phyloP scores from a whole-genome alignment of 768 basidiomycete species.

The Lentinula lateritia region DNA sequence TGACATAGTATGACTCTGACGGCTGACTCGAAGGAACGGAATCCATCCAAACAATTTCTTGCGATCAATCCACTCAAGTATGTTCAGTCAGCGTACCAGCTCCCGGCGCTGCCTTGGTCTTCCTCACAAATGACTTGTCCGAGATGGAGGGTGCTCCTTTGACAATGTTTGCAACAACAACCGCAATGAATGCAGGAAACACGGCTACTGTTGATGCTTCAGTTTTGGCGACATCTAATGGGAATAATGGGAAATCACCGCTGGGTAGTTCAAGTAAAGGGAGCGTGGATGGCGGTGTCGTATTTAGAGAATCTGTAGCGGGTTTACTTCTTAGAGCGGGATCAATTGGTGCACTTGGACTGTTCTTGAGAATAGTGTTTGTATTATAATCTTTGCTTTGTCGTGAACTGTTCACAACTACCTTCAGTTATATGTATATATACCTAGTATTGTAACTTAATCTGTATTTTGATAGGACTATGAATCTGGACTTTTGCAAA shows the following conservation, averaged over 20 bases:
- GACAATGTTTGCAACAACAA: conserved; percentile 48
- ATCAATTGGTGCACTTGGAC: no score
- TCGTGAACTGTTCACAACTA: background rate
- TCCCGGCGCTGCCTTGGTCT: conserved; percentile 67
- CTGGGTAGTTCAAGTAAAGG: conserved; percentile 20
- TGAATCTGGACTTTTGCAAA: background rate
- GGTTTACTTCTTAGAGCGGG: background rate
- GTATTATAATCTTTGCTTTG: background rate
- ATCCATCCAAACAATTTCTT: conserved; percentile 48
- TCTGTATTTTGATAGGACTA: no score
- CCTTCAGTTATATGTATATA: background rate
- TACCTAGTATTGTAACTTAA: no score
- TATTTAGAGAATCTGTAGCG: background rate
- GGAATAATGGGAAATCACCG: conserved; percentile 15
- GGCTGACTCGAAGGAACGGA: conserved; percentile 52
- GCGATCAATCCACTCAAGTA: conserved; percentile 41
- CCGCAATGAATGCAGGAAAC: conserved; percentile 40
- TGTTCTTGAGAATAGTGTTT: background rate
- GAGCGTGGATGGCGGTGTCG: background rate
- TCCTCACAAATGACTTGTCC: conserved; percentile 35
- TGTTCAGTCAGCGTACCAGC: conserved; percentile 64
- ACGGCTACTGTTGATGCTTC: conserved; percentile 49
- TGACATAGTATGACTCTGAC: conserved; percentile 46
- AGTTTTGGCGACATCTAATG: conserved; percentile 64
- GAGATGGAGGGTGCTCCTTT: conserved; percentile 29